phyloP scores from a whole-genome alignment of 2,329 filamentous ascomycete genomes.

The Uncinocarpus reesii region DNA sequence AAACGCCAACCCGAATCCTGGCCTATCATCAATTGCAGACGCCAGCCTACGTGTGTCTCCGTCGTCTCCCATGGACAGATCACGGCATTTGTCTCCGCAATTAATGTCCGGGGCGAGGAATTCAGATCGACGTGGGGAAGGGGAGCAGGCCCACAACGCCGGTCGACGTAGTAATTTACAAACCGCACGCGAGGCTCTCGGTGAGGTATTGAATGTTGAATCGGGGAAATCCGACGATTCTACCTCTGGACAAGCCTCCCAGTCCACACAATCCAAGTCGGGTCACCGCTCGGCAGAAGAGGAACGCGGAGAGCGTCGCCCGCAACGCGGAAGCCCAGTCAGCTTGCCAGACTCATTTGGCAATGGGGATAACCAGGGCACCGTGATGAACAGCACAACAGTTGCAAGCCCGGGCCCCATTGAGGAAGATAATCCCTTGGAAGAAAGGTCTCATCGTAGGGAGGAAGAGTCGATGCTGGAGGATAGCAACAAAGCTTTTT shows the following conservation, averaged over 20 bases:
- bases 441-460: conserved; percentile 33
- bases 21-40: conserved; percentile 34
- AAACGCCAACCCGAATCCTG: conserved; percentile 28
- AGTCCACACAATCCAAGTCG: conserved; percentile 28
- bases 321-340: conserved; percentile 19
- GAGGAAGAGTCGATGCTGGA: conserved; percentile 30
- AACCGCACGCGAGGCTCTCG: conserved; percentile 34
- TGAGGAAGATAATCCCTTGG: conserved; percentile 35
- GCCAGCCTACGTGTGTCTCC: conserved; percentile 32
- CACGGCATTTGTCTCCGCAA: conserved; percentile 25
- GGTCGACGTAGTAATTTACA: conserved; percentile 29
- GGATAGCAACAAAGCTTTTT: conserved; percentile 47
- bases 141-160: conserved; percentile 20
- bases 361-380: conserved; percentile 42
- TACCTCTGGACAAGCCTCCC: not conserved
- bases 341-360: conserved; percentile 35
- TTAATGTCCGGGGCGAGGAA: conserved; percentile 44
- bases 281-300: conserved; percentile 38
- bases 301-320: not conserved
- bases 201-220: conserved; percentile 28
- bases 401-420: conserved; percentile 40
- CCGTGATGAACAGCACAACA: conserved; percentile 42
- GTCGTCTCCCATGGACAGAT: conserved; percentile 28
- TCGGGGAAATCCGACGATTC: conserved; percentile 19
- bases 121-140: conserved; percentile 28